Evolutionary conservation across 306 rosid species (phyloP), one percentile per base, ranked within the genome.

Genomic region (Castanea crenata): DNA sequence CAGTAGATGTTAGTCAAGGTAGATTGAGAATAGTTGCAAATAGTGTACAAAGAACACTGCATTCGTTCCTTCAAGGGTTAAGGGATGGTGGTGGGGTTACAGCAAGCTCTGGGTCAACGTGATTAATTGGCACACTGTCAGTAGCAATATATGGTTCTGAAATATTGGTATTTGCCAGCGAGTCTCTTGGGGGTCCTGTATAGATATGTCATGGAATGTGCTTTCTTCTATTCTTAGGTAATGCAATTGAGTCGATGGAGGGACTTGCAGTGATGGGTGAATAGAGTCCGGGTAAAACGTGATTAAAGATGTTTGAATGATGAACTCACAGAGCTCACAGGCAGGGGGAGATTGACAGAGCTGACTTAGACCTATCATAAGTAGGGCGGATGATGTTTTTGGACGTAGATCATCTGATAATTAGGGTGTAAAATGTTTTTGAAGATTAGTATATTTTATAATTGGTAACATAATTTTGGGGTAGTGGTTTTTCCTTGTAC

Each of bases 11-110:
- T 57, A 90, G 89, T 88, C 99, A 87, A 86, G 99, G 99, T 63
- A 90, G 98, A 90, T 90, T 93, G 92, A 95, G 90, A 85, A 73
- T 90, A 58, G 88, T 95, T 69, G 99, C 97, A 69, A 98, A 95
- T 57, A 81, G 61, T 62, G 99, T 95, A 81, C 99, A 95, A 81
- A 95, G 96, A 81, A 82, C 89, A 46, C 77, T 95, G 79, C 93
- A 93, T 75, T 0, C 78, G 83, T 87, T 90, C 83, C 94, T 95
- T 88, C 97, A 93, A 86, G 98, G 97, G 83, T 83, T 93, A 76
- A 91, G 92, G 83, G 98, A 95, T 73, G 90, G 96, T 69, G 76
- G 82, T 72, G 97, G 87, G 77, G 85, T 87, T 67, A 85, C 92
- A 5, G 70, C 91, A 71, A 90, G 88, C 87, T 83, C 94, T 31